Evolutionary conservation across 495 filamentous ascomycete species (phyloP).

Genomic region (Daldinia vernicosa): DNA sequence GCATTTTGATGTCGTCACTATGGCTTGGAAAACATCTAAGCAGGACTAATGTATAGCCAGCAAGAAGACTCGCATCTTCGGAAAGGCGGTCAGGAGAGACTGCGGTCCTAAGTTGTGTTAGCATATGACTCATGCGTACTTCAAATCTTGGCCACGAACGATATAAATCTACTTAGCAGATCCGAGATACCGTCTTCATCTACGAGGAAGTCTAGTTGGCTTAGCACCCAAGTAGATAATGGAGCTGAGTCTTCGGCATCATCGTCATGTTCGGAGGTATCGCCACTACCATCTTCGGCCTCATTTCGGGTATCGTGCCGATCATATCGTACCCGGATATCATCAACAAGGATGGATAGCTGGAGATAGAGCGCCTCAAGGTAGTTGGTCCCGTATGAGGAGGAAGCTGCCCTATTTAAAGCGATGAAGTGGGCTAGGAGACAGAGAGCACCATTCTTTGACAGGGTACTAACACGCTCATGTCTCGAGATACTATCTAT

Average conservation of each 20-base stretch:
- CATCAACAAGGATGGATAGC: conserved; percentile 43
- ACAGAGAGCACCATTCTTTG: conserved; percentile 66
- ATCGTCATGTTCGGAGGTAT: conserved; percentile 26
- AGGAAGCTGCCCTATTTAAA: conserved; percentile 65
- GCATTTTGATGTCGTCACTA: conserved; percentile 94
- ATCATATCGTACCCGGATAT: conserved; percentile 52
- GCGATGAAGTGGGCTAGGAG: conserved; percentile 83
- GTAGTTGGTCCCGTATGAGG: conserved; percentile 63
- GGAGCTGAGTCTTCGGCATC: conserved; percentile 36
- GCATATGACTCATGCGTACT: conserved; percentile 4
- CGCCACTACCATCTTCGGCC: conserved; percentile 13
- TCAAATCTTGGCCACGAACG: conserved; percentile 46
- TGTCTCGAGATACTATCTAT: conserved; percentile 31
- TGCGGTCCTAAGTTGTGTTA: conserved; percentile 40
- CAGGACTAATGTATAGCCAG: conserved; percentile 86
- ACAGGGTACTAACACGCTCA: conserved; percentile 11
- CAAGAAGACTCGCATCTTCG: conserved; percentile 76
- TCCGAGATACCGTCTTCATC: conserved; percentile 53
- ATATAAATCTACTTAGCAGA: conserved; percentile 50
- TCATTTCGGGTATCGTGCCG: background rate
- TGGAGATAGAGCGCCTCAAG: conserved; percentile 64
- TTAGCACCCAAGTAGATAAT: conserved; percentile 47
- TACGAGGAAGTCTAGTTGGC: conserved; percentile 49
- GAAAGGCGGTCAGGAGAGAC: conserved; percentile 45
- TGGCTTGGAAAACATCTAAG: conserved; percentile 84